Conservation (phyloP, 805 yeast genomes). For the Wickerhamomyces chambardii region DNA sequence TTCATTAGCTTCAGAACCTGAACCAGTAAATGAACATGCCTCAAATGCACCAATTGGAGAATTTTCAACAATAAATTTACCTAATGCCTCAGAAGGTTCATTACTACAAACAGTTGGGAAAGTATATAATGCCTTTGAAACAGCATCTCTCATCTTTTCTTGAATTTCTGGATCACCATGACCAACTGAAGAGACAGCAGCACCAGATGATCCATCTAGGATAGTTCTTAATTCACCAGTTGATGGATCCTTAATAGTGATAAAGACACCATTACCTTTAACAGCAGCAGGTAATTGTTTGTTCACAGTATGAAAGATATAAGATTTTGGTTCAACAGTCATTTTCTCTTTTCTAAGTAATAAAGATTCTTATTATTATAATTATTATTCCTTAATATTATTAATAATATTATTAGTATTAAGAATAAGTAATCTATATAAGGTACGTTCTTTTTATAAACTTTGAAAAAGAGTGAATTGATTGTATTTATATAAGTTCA, state of each 20-base stretch:
- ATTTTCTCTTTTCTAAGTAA: too few species aligned
- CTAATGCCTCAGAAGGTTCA: slow-evolving; percentile 30
- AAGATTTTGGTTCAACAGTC: slow-evolving; percentile 5
- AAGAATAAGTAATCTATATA: too few species aligned
- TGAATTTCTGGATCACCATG: slow-evolving; percentile 32
- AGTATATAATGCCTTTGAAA: slow-evolving; percentile 26
- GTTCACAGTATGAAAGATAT: slow-evolving; percentile 23
- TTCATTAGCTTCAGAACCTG: slow-evolving; percentile 63
- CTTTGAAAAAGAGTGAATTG: too few species aligned
- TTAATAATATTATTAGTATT: too few species aligned
- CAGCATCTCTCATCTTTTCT: slow-evolving; percentile 29
- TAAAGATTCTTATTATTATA: too few species aligned
- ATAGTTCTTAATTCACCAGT: slow-evolving; percentile 23
- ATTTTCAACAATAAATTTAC: slow-evolving; percentile 30
- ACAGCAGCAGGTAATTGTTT: slow-evolving; percentile 22
- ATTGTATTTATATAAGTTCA: too few species aligned
- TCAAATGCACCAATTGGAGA: slow-evolving; percentile 36
- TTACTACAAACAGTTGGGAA: slow-evolving; percentile 23
- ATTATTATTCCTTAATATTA: not conserved
- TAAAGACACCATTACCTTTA: slow-evolving; percentile 27
- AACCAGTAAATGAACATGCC: slow-evolving; percentile 38
- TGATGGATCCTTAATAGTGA: slow-evolving; percentile 26
- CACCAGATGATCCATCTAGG: slow-evolving; percentile 38
- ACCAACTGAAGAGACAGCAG: slow-evolving; percentile 42
- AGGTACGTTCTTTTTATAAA: too few species aligned